Evolutionary conservation across 1,139 yeast genomes (phyloP).

Genomic region (Insectozyma bohioensis): DNA sequence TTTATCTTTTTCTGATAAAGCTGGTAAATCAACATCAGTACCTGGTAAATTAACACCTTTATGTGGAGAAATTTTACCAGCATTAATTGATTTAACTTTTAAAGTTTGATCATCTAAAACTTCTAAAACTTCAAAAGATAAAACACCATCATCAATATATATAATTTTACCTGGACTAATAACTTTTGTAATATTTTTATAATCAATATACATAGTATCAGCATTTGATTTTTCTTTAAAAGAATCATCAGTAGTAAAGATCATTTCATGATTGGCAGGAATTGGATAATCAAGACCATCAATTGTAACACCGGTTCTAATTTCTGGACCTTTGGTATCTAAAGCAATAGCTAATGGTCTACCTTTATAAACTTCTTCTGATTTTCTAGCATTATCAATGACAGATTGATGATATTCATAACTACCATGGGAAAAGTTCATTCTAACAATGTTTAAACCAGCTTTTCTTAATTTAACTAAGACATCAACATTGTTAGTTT

Average conservation of each 20-base stretch:
- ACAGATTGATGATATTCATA: constrained; percentile 97
- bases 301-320: constrained; percentile 94
- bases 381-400: constrained; percentile 91
- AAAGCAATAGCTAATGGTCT: constrained; percentile 98
- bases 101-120: constrained; percentile 76
- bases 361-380: constrained; percentile 87
- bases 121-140: constrained; percentile 89
- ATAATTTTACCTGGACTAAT: constrained; percentile 84
- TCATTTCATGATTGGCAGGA: constrained; percentile 84
- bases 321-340: constrained; percentile 99
- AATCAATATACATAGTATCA: constrained; percentile 84
- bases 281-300: constrained; percentile 81
- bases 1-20: constrained; percentile 94
- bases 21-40: constrained; percentile 98
- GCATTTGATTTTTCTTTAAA: constrained; percentile 73
- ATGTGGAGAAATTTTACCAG: constrained; percentile 94
- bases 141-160: constrained; percentile 96
- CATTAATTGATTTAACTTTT: constrained; percentile 85
- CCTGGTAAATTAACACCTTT: constrained; percentile 99
- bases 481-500: constrained; percentile 86
- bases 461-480: constrained; percentile 90
- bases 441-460: constrained; percentile 95
- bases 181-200: constrained; percentile 94
- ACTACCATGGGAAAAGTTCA: constrained; percentile 98
- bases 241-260: constrained; percentile 85